These are phyloP conservation scores for Globisporangium parvum DNA, from an alignment of 352 stramenopile genomes.

Conservation along the genomic window DNA sequence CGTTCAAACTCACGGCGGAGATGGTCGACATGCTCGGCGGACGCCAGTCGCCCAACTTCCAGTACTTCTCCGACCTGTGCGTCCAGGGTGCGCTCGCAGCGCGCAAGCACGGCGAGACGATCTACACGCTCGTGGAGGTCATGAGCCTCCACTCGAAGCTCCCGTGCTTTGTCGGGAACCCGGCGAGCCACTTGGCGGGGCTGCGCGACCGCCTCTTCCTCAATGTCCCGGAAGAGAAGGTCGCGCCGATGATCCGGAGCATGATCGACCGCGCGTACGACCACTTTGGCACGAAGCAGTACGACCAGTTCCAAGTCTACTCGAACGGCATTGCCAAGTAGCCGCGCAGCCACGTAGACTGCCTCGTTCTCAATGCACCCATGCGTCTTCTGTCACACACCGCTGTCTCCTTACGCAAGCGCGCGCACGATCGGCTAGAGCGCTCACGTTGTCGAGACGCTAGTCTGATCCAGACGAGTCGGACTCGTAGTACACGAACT, in stretches of 20 bases:
- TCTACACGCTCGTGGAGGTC: slow-evolving; percentile 95
- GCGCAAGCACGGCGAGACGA: slow-evolving; percentile 89
- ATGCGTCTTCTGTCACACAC: too few species aligned
- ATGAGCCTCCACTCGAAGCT: slow-evolving; percentile 85
- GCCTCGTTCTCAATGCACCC: too few species aligned
- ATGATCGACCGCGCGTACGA: slow-evolving; percentile 94
- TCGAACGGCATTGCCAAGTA: slow-evolving; percentile 80
- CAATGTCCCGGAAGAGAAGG: slow-evolving; percentile 53
- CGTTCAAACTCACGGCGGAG: slow-evolving; percentile 96
- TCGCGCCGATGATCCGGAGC: slow-evolving; percentile 65
- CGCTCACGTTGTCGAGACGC: neutral
- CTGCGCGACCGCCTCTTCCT: slow-evolving; percentile 69
- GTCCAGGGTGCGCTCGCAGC: slow-evolving; percentile 91
- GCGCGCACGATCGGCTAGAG: too few species aligned
- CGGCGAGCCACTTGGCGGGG: slow-evolving; percentile 26
- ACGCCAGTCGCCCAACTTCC: slow-evolving; percentile 86
- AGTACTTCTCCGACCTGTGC: slow-evolving; percentile 93
- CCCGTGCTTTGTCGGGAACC: slow-evolving; percentile 52
- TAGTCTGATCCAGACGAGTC: neutral
- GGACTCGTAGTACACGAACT: slow-evolving; percentile 4
- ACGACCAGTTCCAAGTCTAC: slow-evolving; percentile 92
- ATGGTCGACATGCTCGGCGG: slow-evolving; percentile 95
- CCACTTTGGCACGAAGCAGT: slow-evolving; percentile 95
- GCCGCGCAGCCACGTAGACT: too few species aligned
- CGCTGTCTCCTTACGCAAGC: too few species aligned